These are phyloP conservation scores for Trichoderma sp. DNA, from an alignment of 2,329 filamentous ascomycete species.

Conservation along the genomic window DNA sequence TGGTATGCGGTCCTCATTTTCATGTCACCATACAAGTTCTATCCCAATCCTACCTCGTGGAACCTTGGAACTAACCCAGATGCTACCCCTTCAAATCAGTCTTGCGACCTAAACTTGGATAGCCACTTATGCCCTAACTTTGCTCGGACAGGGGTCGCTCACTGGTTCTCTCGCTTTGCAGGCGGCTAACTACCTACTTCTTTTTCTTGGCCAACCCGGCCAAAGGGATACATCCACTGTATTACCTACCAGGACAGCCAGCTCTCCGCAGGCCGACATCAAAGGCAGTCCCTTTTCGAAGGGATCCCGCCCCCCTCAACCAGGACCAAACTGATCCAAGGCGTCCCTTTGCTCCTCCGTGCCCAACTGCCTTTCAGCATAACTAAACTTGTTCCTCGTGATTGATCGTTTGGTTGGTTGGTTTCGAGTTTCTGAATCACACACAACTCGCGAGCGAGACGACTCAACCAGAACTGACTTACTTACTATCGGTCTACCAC, in stretches of 20 bases:
- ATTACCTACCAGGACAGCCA: background rate
- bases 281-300: slow-evolving; percentile 14
- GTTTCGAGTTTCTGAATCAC: background rate
- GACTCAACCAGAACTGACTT: background rate
- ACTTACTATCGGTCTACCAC: background rate
- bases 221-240: slow-evolving; percentile 16
- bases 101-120: slow-evolving; percentile 17
- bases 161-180: slow-evolving; percentile 25
- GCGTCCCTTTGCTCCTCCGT: background rate
- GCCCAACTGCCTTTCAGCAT: slow-evolving; percentile 1
- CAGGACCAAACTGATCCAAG: slow-evolving; percentile 5
- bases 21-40: slow-evolving; percentile 22
- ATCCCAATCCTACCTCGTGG: slow-evolving; percentile 22
- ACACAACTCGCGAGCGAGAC: background rate
- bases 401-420: slow-evolving; percentile 2
- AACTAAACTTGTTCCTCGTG: background rate
- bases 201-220: slow-evolving; percentile 12
- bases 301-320: slow-evolving; percentile 17
- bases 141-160: slow-evolving; percentile 16
- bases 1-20: slow-evolving; percentile 6
- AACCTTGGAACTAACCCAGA: slow-evolving; percentile 21
- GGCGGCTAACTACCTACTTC: slow-evolving; percentile 21
- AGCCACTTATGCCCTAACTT: slow-evolving; percentile 20
- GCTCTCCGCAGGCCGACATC: slow-evolving; percentile 10
- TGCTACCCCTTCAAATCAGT: slow-evolving; percentile 21